These are phyloP conservation scores for Exserohilum rostratum DNA, from an alignment of 2,329 filamentous ascomycete genomes.

Conservation along the genomic window DNA sequence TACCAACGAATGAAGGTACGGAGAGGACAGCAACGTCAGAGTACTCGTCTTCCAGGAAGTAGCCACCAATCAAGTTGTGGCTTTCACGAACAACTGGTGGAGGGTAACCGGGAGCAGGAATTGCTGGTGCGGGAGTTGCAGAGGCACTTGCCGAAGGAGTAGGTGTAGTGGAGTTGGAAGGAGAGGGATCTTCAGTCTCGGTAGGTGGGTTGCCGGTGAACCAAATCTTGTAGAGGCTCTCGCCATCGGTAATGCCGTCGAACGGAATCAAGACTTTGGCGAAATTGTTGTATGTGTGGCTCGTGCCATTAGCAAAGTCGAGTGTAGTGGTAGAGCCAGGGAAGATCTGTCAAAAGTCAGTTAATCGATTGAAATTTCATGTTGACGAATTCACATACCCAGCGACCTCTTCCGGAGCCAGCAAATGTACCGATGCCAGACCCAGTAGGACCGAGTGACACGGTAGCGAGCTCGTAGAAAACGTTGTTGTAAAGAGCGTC, in stretches of 20 bases:
- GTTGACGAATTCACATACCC: background rate
- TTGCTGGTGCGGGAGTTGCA: conserved; percentile 18
- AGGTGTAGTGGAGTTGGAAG: background rate
- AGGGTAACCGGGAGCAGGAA: conserved; percentile 53
- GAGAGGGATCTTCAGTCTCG: background rate
- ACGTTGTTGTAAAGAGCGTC: conserved; percentile 63
- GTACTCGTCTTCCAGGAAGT: conserved; percentile 54
- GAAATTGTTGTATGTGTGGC: conserved; percentile 50
- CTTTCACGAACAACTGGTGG: conserved; percentile 50
- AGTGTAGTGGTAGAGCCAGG: conserved; percentile 53
- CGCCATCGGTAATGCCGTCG: conserved; percentile 50
- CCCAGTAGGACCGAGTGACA: background rate
- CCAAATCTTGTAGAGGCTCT: conserved; percentile 49
- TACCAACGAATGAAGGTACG: conserved; percentile 51
- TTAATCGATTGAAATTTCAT: too few relatives aligned
- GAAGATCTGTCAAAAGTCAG: conserved; percentile 38
- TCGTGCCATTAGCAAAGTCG: conserved; percentile 55
- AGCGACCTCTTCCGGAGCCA: conserved; percentile 51
- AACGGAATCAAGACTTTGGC: conserved; percentile 52
- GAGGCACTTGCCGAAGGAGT: background rate
- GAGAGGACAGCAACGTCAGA: conserved; percentile 55
- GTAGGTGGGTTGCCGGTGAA: conserved; percentile 37
- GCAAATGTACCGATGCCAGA: conserved; percentile 49
- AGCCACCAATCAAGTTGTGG: conserved; percentile 54
- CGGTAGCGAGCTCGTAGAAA: conserved; percentile 54